Evolutionary conservation across 2,329 filamentous ascomycete genomes (phyloP), one percentile per base, ranked within the genome.

Genomic region (Fusarium proliferatum): DNA sequence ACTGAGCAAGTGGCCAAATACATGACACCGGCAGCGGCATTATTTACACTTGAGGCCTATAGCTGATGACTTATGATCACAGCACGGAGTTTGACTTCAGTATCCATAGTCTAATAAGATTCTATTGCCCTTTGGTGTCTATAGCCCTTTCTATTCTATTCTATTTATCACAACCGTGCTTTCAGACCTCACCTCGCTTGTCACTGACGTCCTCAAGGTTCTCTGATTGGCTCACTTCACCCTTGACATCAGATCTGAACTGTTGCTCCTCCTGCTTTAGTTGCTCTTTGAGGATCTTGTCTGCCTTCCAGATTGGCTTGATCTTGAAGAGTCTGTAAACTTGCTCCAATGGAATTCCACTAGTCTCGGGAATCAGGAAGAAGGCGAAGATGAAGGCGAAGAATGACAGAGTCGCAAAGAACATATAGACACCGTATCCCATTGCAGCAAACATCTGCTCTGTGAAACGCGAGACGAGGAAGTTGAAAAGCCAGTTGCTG

Each of bases 401-500:
- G 48, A 88, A 80, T 71, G 86, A 87, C n/a, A 88, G 76, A 0
- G 83, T 74, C 2, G 85, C 87, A 68, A 89, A 89, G 80, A 89
- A 88, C 78, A 88, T 87, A 72, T 87, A 89, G 0, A 87, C 86
- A 9, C 87, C 87, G 66, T 86, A 88, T 4, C 82, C 80, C 79
- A 84, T 83, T 6, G 77, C 73, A 8, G 77, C 77, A 58, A 85
- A 82, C 86, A 88, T 89, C 5, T 67, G 65, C 41, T 67, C 65
- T 5, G 65, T 67, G 26, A 67, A 67, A 5, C 87, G 81, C 1
- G 84, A 84, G 60, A 90, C 86, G 61, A 90, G 82, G 80, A 90
- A 89, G 73, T 89, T 89, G 71, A 81, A 80, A 45, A 86, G 82
- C 88, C 88, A 90, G 75, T 90, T 90, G 74, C 85, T 88, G 0